Base-by-base conservation (phyloP, 2,329 filamentous ascomycete species). In the Alternaria infectoria region DNA sequence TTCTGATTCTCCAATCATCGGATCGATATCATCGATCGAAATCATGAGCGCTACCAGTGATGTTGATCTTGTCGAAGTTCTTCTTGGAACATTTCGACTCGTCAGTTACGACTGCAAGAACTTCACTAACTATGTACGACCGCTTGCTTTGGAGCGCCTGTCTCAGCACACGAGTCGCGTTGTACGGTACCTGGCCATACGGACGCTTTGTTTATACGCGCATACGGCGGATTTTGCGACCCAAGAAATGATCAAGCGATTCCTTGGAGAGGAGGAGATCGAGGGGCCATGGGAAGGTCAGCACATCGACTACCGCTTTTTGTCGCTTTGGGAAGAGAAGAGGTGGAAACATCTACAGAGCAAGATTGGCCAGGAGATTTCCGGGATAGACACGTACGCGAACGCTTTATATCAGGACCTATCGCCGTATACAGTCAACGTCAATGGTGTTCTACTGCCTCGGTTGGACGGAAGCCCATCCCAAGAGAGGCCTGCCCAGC, bases 161-260 rank as follows among this genome's bases (percentile, higher is more conserved):
- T 91, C 97, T 70, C 82, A 84, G 47, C 86, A 88, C 72, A 57
- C 78, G 50, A 84, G 86, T 69, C 82, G 81, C 62, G 82, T 87
- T 15, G 87, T 97, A 54, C 88, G 91, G 80, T 97, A 94, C 79
- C 84, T 98, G 64, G 91, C 93, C 13, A 86, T 97, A 59, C 88
- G 93, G 67, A 88, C 94, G 62, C 91, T 97, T 68, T 93, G 91
- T 74, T 85, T 93, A 66, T 88, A 93, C 61, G 88, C 96, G 70
- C 89, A 89, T 72, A 91, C 91, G 28, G 91, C 96, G 5, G 96
- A 99, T 78, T 84, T 86, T 67, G 92, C 92, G 66, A 85, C 91
- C 51, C 90, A 96, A 74, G 83, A 87, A 52, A 90, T 97, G 77
- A 81, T 96, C 30, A 81, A 83, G 52, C 84, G 87, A 72, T 86